Evolutionary conservation across 202 grass and related monocot genomes (phyloP).

Genomic region (Cymbopogon flexuosus): DNA sequence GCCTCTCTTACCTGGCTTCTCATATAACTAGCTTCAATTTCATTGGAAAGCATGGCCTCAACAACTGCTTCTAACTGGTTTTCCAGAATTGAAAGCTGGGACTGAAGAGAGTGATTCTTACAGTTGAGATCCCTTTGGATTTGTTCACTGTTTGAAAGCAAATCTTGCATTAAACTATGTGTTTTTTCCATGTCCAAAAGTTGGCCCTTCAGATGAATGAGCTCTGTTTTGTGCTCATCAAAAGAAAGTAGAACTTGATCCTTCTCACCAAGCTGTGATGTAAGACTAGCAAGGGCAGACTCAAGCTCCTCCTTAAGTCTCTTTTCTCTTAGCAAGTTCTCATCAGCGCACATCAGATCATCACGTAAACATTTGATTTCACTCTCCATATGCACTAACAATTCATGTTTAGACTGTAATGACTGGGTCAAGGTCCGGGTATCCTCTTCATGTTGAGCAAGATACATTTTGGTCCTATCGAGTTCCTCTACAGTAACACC

Average conservation of each 20-base stretch:
- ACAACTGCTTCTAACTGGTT: slow-evolving; percentile 51
- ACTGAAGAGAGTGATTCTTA: slow-evolving; percentile 39
- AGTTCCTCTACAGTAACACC: slow-evolving; percentile 51
- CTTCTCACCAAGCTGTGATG: slow-evolving; percentile 63
- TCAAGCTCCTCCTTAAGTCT: slow-evolving; percentile 61
- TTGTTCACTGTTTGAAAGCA: slow-evolving; percentile 58
- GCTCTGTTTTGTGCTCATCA: slow-evolving; percentile 60
- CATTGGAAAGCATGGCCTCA: slow-evolving; percentile 53
- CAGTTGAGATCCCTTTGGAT: slow-evolving; percentile 39
- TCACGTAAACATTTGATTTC: slow-evolving; percentile 58
- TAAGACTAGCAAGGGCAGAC: slow-evolving; percentile 53
- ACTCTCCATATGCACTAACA: slow-evolving; percentile 64
- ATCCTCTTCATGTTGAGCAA: slow-evolving; percentile 59
- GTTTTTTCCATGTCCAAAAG: slow-evolving; percentile 52
- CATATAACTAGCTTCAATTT: slow-evolving; percentile 68
- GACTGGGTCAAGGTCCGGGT: slow-evolving; percentile 46
- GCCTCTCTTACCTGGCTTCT: slow-evolving; percentile 52
- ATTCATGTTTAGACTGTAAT: slow-evolving; percentile 51
- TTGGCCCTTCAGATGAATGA: slow-evolving; percentile 44
- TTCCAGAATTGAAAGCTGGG: slow-evolving; percentile 50
- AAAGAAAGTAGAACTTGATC: slow-evolving; percentile 58
- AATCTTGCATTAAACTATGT: slow-evolving; percentile 64
- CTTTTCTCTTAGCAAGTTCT: slow-evolving; percentile 58
- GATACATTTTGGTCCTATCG: slow-evolving; percentile 55
- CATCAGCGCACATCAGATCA: slow-evolving; percentile 36